Percentiles rank a stretch among this genome's conserved stretches.
Conservation (phyloP, 192 early-diverging fungal species). For the Cladochytrium replicatum region DNA sequence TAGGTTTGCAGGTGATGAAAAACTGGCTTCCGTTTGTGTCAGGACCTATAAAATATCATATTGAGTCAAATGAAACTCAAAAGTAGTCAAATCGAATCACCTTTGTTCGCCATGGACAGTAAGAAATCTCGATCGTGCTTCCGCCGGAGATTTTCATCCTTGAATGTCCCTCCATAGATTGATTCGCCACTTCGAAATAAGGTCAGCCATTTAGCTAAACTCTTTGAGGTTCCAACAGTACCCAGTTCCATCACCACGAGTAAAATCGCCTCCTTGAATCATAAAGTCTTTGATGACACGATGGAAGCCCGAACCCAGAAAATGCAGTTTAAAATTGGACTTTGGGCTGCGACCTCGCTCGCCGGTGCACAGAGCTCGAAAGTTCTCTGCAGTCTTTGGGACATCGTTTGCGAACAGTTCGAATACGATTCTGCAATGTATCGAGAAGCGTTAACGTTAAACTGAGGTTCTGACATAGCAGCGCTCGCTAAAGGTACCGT, state of each 20-base stretch:
- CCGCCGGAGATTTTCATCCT: conserved; percentile 44
- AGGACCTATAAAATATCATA: not conserved
- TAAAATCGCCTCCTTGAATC: conserved; percentile 79
- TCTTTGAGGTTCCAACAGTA: not conserved
- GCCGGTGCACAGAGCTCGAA: conserved; percentile 77
- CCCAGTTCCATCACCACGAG: conserved; percentile 36
- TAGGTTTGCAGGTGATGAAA: conserved; percentile 69
- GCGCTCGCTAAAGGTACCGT: conserved; percentile 13
- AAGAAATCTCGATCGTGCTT: conserved; percentile 41
- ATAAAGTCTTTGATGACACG: conserved; percentile 87
- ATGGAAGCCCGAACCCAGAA: conserved; percentile 58
- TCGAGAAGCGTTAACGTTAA: conserved; percentile 42
- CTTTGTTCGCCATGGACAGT: conserved; percentile 83
- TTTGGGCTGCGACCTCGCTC: conserved; percentile 54
- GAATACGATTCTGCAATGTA: conserved; percentile 45
- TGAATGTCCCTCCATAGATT: conserved; percentile 77
- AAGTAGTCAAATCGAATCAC: conserved; percentile 40
- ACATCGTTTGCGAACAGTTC: conserved; percentile 61
- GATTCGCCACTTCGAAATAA: conserved; percentile 61
- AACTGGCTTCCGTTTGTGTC: conserved; percentile 76
- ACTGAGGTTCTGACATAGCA: conserved; percentile 44
- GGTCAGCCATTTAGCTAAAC: not conserved
- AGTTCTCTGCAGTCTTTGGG: conserved; percentile 72
- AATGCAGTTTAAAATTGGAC: conserved; percentile 64
- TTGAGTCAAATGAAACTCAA: not conserved